Percentiles rank a stretch among this genome's conserved stretches.
These are phyloP conservation scores for Epichloe brachyelytri DNA, from an alignment of 2,329 filamentous ascomycete genomes.

Conservation along the genomic window DNA sequence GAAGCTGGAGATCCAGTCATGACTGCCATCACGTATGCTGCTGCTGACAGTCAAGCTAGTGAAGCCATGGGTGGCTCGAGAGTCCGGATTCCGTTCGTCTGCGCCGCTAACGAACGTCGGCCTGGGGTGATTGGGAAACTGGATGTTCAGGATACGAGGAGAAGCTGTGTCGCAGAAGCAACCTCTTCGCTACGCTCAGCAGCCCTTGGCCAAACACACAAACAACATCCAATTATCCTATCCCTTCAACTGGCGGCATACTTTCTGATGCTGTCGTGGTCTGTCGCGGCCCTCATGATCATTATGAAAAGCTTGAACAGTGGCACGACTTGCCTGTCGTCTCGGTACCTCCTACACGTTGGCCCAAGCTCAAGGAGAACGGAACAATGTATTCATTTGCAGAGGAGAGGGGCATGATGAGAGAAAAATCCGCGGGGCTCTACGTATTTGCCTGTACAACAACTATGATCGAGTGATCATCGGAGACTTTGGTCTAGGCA, in stretches of 20 bases:
- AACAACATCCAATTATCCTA: conserved; percentile 49
- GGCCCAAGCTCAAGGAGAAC: conserved; percentile 58
- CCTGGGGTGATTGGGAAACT: conserved; percentile 73
- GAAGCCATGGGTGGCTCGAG: conserved; percentile 19
- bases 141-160: conserved; percentile 41
- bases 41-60: conserved; percentile 24
- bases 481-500: conserved; percentile 52
- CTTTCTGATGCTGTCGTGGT: conserved; percentile 60
- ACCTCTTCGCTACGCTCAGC: conserved; percentile 54
- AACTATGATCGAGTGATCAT: conserved; percentile 45
- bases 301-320: conserved; percentile 42
- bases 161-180: conserved; percentile 61
- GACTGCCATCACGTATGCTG: conserved; percentile 44
- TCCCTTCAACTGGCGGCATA: conserved; percentile 56
- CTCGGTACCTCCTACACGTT: conserved; percentile 57
- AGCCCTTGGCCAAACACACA: conserved; percentile 41
- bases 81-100: conserved; percentile 50
- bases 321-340: conserved; percentile 57
- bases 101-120: conserved; percentile 62
- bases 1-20: conserved; percentile 46
- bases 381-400: conserved; percentile 60
- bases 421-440: conserved; percentile 56
- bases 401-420: conserved; percentile 57
- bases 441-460: conserved; percentile 54
- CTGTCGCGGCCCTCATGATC: conserved; percentile 56